These are phyloP conservation scores for Acanthamoeba triangularis DNA, from an alignment of 208 protist species.

Conservation along the genomic window DNA sequence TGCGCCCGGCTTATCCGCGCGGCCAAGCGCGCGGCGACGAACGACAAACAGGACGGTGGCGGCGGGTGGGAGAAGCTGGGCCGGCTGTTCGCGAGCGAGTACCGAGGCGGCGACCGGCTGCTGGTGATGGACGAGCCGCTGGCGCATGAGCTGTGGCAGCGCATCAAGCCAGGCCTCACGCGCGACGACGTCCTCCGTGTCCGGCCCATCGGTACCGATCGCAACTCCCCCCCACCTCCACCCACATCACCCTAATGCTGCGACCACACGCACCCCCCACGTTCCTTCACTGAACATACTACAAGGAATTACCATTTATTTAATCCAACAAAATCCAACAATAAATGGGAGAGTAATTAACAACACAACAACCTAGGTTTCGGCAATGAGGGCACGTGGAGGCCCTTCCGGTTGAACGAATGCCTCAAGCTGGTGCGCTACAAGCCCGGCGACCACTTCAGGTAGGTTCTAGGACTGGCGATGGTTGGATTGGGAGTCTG, in stretches of 20 bases:
- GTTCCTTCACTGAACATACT: too few species aligned
- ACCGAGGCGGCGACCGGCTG: background rate
- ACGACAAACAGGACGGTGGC: background rate
- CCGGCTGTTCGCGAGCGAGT: slow-evolving; percentile 3
- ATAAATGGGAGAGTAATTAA: too few species aligned
- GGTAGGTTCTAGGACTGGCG: too few species aligned
- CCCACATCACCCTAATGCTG: too few species aligned
- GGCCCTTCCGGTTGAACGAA: background rate
- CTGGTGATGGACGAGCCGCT: slow-evolving; percentile 7
- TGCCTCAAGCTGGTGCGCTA: slow-evolving; percentile 38
- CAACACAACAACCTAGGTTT: too few species aligned
- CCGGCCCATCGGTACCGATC: background rate
- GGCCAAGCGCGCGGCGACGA: background rate
- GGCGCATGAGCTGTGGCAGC: background rate
- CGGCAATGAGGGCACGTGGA: slow-evolving; percentile 26
- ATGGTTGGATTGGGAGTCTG: too few species aligned
- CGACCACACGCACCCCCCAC: too few species aligned
- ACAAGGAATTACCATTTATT: too few species aligned
- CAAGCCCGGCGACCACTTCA: background rate
- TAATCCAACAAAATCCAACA: too few species aligned
- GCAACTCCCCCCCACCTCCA: too few species aligned
- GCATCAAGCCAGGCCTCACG: background rate
- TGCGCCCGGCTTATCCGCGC: background rate
- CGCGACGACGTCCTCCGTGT: slow-evolving; percentile 15
- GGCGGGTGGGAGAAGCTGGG: background rate